Base-by-base conservation (phyloP, 257 asterid genomes). In the Nicotiana obtusifolia region DNA sequence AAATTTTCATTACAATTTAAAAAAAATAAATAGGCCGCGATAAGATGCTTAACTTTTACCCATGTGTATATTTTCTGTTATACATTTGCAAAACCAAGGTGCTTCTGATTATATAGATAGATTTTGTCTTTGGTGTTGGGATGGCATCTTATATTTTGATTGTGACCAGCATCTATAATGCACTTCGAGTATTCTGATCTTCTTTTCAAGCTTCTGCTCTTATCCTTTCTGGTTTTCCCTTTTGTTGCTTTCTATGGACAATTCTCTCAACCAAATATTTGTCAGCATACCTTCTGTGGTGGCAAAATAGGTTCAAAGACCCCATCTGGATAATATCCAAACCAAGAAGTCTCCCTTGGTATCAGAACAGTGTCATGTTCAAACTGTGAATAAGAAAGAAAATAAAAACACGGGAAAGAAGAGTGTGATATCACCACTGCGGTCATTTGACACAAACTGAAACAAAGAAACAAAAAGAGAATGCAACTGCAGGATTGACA, bases 311-410 rank as follows among this genome's bases (percentile, higher is more conserved):
- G 98, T 59, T 64, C 71, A 83, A 95, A 95, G 60, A 88, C 91
- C 53, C 99, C 99, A 84, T 93, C 95, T 15, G 98, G 96, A 86
- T 95, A 95, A 85, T 91, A 95, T 80, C 98, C 99, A 78, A 95
- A 95, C 99, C 97, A 95, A 47, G 99, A 52, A 22, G 99, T 95
- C 89, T 95, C 97, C 87, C 92, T 93, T 15, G 99, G 98, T 86
- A 95, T 92, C 88, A 95, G 73, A 49, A 95, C 97, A 20, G 99
- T 92, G 65, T 95, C 99, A 81, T 92, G 93, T 65, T 95, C 97
- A 86, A 95, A 95, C 99, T 95, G 95, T 82, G 41, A 71, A 49
- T 19, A 47, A 17, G 53, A 33, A 37, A 47, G 64, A 64, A 22
- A 26, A 15, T 1, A 3, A 33, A 52, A 75, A 24, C n/a, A n/a